Conservation (phyloP, 2,329 filamentous ascomycete genomes). For the Elsinoe australis region DNA sequence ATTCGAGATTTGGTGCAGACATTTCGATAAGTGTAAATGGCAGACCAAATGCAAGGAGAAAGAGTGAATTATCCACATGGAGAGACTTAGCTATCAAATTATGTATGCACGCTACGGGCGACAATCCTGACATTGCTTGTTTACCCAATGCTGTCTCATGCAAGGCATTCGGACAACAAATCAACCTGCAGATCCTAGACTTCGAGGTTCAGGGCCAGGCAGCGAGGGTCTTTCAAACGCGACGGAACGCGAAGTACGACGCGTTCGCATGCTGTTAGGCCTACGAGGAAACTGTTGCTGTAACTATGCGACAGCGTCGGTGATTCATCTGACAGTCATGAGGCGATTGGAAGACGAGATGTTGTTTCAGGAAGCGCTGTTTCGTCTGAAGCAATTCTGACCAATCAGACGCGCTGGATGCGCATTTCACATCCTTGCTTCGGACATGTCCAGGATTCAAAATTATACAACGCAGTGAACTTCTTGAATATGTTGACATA, state of each 20-base stretch:
- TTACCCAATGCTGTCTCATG: constrained; percentile 1
- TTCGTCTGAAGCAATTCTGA: too few species aligned
- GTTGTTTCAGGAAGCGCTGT: too few species aligned
- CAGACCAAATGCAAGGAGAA: background rate
- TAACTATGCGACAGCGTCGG: too few species aligned
- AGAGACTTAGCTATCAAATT: background rate
- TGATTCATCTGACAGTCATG: too few species aligned
- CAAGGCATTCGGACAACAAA: constrained; percentile 14
- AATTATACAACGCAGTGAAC: too few species aligned
- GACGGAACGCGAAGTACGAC: background rate
- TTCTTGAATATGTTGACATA: too few species aligned
- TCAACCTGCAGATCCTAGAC: background rate
- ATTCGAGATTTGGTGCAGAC: background rate
- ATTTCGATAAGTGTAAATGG: background rate
- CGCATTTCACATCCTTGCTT: too few species aligned
- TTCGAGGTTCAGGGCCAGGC: background rate
- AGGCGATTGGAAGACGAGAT: too few species aligned
- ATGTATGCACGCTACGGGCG: background rate
- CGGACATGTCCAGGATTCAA: too few species aligned
- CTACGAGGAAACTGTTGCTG: too few species aligned
- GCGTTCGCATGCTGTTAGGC: background rate
- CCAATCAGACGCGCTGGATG: too few species aligned
- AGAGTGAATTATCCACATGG: background rate
- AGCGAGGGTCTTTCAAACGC: background rate
- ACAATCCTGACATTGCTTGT: background rate